Evolutionary conservation across 2,329 filamentous ascomycete species (phyloP).

Genomic region (Tolypocladium nubicola): DNA sequence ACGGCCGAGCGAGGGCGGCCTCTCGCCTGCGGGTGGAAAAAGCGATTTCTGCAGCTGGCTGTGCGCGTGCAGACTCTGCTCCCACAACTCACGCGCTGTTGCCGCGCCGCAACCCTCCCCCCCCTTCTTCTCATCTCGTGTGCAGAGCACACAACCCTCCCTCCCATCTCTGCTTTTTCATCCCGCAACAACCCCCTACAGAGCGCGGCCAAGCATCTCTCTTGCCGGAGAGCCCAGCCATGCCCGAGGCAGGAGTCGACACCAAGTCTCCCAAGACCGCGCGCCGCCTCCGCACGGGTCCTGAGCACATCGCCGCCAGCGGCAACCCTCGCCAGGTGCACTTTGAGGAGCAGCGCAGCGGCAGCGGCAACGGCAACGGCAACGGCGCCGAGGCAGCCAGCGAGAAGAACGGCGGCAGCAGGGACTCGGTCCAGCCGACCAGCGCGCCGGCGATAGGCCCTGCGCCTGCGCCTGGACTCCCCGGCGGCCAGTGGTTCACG

Average conservation of each 20-base stretch:
- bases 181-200: neutral
- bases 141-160: neutral
- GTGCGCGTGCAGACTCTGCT: neutral
- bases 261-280: constrained; percentile 18
- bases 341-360: constrained; percentile 10
- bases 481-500: constrained; percentile 20
- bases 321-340: constrained; percentile 19
- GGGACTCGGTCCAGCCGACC: constrained; percentile 8
- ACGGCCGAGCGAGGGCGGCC: neutral
- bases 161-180: neutral
- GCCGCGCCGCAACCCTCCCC: neutral
- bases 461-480: constrained; percentile 8
- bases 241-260: constrained; percentile 15
- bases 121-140: neutral
- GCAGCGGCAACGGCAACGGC: constrained; percentile 2
- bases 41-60: neutral
- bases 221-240: constrained; percentile 6
- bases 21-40: neutral
- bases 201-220: neutral
- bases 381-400: constrained; percentile 7
- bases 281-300: constrained; percentile 14
- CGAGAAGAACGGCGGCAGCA: neutral
- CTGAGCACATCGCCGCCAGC: constrained; percentile 7
- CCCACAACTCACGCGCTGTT: neutral
- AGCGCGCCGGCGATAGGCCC: constrained; percentile 17